phyloP scores from a whole-genome alignment of 2,329 filamentous ascomycete species.

The Colletotrichum musicola region DNA sequence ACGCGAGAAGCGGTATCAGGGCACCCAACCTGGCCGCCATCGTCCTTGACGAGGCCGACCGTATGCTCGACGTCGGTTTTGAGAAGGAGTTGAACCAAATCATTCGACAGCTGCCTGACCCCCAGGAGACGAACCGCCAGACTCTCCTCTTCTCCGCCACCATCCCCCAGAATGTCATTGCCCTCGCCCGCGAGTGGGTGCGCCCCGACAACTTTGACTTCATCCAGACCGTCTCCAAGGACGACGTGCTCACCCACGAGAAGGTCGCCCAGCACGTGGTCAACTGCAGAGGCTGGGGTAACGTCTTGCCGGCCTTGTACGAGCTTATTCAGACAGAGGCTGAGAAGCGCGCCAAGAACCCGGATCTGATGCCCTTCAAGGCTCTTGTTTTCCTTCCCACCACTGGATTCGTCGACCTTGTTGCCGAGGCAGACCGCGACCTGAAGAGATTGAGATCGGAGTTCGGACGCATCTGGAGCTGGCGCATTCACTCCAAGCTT shows the following conservation, averaged over 20 bases:
- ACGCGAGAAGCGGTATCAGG: conserved; percentile 71
- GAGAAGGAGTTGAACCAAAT: conserved; percentile 74
- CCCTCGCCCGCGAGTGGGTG: conserved; percentile 82
- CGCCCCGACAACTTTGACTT: conserved; percentile 86
- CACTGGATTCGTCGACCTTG: conserved; percentile 78
- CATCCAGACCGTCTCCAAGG: conserved; percentile 85
- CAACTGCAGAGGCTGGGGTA: conserved; percentile 75
- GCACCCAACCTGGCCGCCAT: conserved; percentile 90
- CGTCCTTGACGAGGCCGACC: conserved; percentile 96
- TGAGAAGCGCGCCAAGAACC: conserved; percentile 55
- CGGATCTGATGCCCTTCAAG: conserved; percentile 78
- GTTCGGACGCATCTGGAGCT: conserved; percentile 61
- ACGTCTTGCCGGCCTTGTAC: conserved; percentile 80
- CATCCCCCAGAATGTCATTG: conserved; percentile 85
- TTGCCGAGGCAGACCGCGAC: conserved; percentile 61
- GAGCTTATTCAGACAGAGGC: conserved; percentile 78
- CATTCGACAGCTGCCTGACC: conserved; percentile 71
- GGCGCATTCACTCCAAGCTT: conserved; percentile 84
- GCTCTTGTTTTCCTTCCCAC: conserved; percentile 94
- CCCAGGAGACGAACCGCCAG: conserved; percentile 76
- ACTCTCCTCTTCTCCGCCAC: conserved; percentile 97
- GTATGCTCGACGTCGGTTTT: conserved; percentile 97
- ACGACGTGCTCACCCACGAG: conserved; percentile 88
- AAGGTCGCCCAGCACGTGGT: conserved; percentile 85
- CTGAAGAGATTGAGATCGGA: conserved; percentile 5